Base-by-base conservation (phyloP, 73 alveolate species). In the Paramecium sexaurelia region DNA sequence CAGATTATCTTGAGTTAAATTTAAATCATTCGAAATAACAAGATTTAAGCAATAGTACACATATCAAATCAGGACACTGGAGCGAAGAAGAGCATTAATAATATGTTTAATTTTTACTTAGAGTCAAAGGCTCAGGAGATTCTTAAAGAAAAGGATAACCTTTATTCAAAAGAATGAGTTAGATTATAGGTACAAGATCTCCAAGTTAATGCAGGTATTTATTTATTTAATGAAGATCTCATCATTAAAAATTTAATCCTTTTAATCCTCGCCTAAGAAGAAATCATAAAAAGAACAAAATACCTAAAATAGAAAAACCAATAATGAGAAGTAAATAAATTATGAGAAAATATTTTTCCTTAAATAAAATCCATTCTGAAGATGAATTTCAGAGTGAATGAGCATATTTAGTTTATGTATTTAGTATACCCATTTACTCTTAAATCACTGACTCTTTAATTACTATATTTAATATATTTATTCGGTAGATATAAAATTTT, bases 81-180 rank as follows among this genome's bases (percentile, higher is more conserved):
- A 61, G 47, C 11, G 83, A 61, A 24, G 83, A 26, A 11, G 83
- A 61, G 9, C 83, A 61, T 61, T 11, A 61, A 32, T 29, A 29
- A 29, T 61, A 61, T 61, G 47, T 61, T 61, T 29, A 61, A 26
- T 61, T 61, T 61, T 15, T 61, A 29, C 83, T 61, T 4, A 29
- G 26, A 61, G 83, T 32, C 24, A 61, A 61, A 61, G 43, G 43
- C 47, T 26, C 83, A 29, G 83, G 83, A 26, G 83, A 61, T 22
- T 29, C 83, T 29, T 61, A 61, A 32, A 19, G 43, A 61, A 61
- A 61, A 61, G 83, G 83, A 24, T 61, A 61, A 27, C 83, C 83
- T 15, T 61, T 61, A 61, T 61, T 61, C 17, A 61, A 61, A 61
- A 61, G 83, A n/a, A 61, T 61, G 83, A 61, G 83, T 61, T 61